These are phyloP conservation scores for Suillus brevipes DNA, from an alignment of 768 basidiomycete genomes.

Conservation along the genomic window DNA sequence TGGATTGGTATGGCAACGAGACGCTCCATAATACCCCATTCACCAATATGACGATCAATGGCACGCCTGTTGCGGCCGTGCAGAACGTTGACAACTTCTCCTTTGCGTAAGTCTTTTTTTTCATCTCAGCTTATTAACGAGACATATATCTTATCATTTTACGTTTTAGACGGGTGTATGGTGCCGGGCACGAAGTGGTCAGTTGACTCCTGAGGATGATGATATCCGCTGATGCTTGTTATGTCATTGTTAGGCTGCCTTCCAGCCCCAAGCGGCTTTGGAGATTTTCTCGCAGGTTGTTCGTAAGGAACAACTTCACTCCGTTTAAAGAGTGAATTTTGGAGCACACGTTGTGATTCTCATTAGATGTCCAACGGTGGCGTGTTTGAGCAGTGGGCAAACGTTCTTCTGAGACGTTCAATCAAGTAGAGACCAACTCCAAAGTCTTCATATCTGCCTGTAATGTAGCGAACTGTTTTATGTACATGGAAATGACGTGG, in stretches of 20 bases:
- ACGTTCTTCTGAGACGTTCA: neutral
- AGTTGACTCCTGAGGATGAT: slow-evolving; percentile 24
- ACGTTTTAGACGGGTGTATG: slow-evolving; percentile 48
- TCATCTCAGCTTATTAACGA: neutral
- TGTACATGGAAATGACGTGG: neutral
- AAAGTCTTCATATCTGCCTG: neutral
- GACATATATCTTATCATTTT: neutral
- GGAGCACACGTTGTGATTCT: too few relatives aligned
- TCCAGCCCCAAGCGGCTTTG: slow-evolving; percentile 57
- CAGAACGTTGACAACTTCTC: slow-evolving; percentile 56
- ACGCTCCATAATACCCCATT: slow-evolving; percentile 41
- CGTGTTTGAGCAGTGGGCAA: neutral
- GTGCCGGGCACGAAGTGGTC: slow-evolving; percentile 64
- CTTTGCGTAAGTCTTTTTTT: slow-evolving; percentile 49
- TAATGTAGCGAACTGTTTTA: neutral
- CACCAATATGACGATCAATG: slow-evolving; percentile 58
- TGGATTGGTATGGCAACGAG: slow-evolving; percentile 48
- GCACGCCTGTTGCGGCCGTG: slow-evolving; percentile 53
- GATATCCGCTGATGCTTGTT: neutral
- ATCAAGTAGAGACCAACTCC: too few relatives aligned
- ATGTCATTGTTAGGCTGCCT: slow-evolving; percentile 48
- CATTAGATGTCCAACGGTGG: neutral
- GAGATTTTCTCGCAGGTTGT: slow-evolving; percentile 62
- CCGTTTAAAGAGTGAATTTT: slow-evolving; percentile 31
- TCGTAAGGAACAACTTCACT: slow-evolving; percentile 52